Base-by-base conservation (phyloP, 148 eudicot species). In the Fagopyrum tataricum region DNA sequence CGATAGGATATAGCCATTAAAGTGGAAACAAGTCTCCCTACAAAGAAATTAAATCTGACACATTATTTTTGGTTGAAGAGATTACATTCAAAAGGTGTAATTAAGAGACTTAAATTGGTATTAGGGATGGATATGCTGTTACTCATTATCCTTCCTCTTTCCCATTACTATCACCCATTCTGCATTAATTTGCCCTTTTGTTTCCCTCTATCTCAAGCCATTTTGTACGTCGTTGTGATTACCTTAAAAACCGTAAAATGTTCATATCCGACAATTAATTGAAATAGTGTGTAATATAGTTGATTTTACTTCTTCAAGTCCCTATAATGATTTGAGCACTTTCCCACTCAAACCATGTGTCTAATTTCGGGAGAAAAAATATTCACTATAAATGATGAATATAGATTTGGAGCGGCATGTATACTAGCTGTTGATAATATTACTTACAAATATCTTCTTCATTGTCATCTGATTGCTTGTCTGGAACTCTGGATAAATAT, bases 351-450 rank as follows among this genome's bases (percentile, higher is more conserved):
- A 31, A 62, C 42, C n/a, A 62, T 62, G 20, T 31, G 14, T 3
- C 43, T 62, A 62, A 37, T 23, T 62, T 62, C 7, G 31, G 37
- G 37, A 37, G 37, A 37, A 13, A 37, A 37, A 12, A 62, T 31
- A 62, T 37, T 62, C 40, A 24, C 68, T 62, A 6, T 9, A 62
- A 62, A 62, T 62, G 43, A 62, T 62, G 68, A 62, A 37, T 31
- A 37, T 31, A 9, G 37, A 31, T 37, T 56, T 37, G 18, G 37
- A 31, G 68, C 68, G 37, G 37, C 43, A 37, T 37, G 42, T n/a
- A 62, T 23, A 61, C 26, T 55, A 55, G 20, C 9, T 18, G 17
- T 13, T 31, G 17, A 31, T 62, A 37, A 62, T 31, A 62, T 21
- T 13, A 62, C 4, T 6, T 31, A 31, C 18, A 14, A 37, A 62